Evolutionary conservation across 345 rosid species (phyloP).

Genomic region (Eucalyptus curtisii): DNA sequence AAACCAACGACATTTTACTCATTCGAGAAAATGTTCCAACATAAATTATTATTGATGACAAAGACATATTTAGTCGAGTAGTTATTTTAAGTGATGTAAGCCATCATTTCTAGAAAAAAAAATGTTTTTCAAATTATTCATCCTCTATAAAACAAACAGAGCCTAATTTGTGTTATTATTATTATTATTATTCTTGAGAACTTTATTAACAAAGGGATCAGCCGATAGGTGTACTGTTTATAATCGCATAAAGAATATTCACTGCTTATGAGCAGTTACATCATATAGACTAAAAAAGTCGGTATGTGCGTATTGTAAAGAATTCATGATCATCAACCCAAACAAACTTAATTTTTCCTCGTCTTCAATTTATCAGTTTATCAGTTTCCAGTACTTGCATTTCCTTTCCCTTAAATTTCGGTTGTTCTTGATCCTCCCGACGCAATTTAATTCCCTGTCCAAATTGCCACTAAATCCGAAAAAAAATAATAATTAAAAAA

Average conservation of each 20-base stretch:
- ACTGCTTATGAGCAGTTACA: background rate
- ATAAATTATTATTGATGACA: too few relatives aligned
- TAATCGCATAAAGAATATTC: too few relatives aligned
- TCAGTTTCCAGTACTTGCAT: background rate
- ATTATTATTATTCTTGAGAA: too few relatives aligned
- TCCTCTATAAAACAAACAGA: too few relatives aligned
- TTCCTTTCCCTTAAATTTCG: background rate
- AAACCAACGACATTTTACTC: rapidly evolving
- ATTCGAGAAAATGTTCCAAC: background rate
- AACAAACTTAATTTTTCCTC: background rate
- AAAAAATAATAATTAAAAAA: rapidly evolving
- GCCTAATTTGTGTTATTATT: background rate
- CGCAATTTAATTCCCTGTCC: background rate
- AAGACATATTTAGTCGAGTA: too few relatives aligned
- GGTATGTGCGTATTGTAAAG: background rate
- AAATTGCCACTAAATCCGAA: background rate
- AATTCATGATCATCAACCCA: background rate
- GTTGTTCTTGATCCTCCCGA: background rate
- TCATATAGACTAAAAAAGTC: background rate
- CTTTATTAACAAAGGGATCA: too few relatives aligned
- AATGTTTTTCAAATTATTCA: too few relatives aligned
- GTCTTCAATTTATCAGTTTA: background rate
- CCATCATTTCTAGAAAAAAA: too few relatives aligned
- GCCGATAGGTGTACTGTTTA: too few relatives aligned
- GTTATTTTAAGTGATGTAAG: background rate